Percentiles rank a stretch among this genome's conserved stretches.
These are phyloP conservation scores for Aristolochia fimbriata DNA, from an alignment of 164 flowering plant species.

Conservation along the genomic window DNA sequence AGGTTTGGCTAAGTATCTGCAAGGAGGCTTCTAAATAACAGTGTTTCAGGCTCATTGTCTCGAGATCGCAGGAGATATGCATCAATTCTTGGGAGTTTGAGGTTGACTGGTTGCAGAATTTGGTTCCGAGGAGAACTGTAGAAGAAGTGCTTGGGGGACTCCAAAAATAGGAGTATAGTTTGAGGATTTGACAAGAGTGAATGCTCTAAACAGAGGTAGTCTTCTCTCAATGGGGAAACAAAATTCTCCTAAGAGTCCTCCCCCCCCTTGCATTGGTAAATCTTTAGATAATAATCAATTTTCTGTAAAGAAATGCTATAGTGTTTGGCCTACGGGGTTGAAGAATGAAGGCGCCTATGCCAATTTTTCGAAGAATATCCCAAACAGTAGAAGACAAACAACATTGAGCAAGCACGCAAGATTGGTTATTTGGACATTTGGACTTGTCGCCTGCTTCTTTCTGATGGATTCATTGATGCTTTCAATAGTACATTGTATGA, in stretches of 20 bases:
- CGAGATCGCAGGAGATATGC: no score
- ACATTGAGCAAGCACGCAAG: slow-evolving; percentile 41
- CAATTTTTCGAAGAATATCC: slow-evolving; percentile 25
- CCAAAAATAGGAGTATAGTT: no score
- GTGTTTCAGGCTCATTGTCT: no score
- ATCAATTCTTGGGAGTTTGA: no score
- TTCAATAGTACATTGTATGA: slow-evolving; percentile 36
- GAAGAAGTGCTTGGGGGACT: no score
- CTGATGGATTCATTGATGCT: slow-evolving; percentile 65
- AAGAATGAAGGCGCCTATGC: slow-evolving; percentile 33
- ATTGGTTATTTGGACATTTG: slow-evolving; percentile 33
- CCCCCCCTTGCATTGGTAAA: slow-evolving; percentile 8
- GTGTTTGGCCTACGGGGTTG: slow-evolving; percentile 25
- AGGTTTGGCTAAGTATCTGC: no score
- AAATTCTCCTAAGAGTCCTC: slow-evolving; percentile 27
- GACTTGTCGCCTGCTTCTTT: slow-evolving; percentile 39
- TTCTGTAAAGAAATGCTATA: slow-evolving; percentile 24
- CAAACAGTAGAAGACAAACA: slow-evolving; percentile 35
- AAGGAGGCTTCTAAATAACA: no score
- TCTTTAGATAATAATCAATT: slow-evolving; percentile 9
- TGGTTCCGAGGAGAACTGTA: no score
- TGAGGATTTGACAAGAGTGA: not conserved
- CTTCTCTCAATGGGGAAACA: slow-evolving; percentile 39
- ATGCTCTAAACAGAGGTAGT: not conserved
- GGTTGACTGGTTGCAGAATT: no score